Conservation (phyloP, 805 yeast genomes). For the Sugiyamaella qingdaonensis region DNA sequence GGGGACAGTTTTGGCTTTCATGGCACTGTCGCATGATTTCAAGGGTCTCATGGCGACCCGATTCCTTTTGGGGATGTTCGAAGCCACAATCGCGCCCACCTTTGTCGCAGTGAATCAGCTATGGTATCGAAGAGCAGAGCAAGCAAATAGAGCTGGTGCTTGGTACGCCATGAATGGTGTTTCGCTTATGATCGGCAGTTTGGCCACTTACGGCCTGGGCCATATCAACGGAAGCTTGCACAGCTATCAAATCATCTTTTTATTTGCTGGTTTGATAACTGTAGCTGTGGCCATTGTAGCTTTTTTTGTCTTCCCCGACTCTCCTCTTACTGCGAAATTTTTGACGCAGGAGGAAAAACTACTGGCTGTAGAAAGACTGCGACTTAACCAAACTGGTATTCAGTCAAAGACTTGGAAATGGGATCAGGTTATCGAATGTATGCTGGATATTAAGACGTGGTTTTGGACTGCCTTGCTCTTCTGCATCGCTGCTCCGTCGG, state of each 20-base stretch:
- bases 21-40: constrained; percentile 38
- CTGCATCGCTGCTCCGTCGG: constrained; percentile 44
- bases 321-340: constrained; percentile 22
- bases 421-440: constrained; percentile 43
- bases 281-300: constrained; percentile 22
- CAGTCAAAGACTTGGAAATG: constrained; percentile 38
- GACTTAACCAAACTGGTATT: constrained; percentile 41
- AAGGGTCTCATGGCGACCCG: constrained; percentile 46
- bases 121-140: constrained; percentile 48
- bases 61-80: constrained; percentile 48
- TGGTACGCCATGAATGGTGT: constrained; percentile 44
- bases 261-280: constrained; percentile 1
- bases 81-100: constrained; percentile 53
- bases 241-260: constrained; percentile 45
- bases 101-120: constrained; percentile 52
- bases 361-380: constrained; percentile 22
- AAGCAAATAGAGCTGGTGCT: constrained; percentile 41
- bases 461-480: constrained; percentile 31
- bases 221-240: constrained; percentile 28
- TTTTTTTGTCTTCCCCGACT: constrained; percentile 17
- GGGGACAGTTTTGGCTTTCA: constrained; percentile 18
- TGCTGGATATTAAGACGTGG: constrained; percentile 32
- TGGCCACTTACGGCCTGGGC: constrained; percentile 45
- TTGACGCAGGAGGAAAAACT: constrained; percentile 19
- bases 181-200: constrained; percentile 43